These are phyloP conservation scores for Ceratobasidium sp. DNA, from an alignment of 1,284 basidiomycete species.

Conservation along the genomic window DNA sequence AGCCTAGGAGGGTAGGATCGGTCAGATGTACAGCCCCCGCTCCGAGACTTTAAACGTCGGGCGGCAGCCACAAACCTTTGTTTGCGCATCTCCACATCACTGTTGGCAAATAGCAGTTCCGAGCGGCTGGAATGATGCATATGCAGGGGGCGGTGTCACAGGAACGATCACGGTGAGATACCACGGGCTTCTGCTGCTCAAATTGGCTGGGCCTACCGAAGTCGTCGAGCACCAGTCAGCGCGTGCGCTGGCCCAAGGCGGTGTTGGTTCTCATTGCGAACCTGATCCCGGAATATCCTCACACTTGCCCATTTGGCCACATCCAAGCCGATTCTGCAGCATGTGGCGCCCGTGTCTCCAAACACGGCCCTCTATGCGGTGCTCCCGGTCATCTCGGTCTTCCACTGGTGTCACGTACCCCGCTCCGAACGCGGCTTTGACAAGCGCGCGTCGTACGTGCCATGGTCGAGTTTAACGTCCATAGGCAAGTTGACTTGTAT, in stretches of 20 bases:
- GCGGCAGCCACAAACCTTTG: slow-evolving; percentile 34
- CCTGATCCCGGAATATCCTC: slow-evolving; percentile 27
- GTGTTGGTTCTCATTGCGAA: slow-evolving; percentile 28
- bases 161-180: slow-evolving; percentile 37
- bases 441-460: neutral
- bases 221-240: neutral
- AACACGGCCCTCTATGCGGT: slow-evolving; percentile 31
- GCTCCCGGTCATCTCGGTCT: slow-evolving; percentile 26
- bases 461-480: neutral
- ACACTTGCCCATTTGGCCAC: neutral
- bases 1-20: slow-evolving; percentile 18
- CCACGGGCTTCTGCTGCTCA: slow-evolving; percentile 1
- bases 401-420: neutral
- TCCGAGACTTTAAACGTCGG: slow-evolving; percentile 22
- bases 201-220: neutral
- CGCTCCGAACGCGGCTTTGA: neutral
- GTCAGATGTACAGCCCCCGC: slow-evolving; percentile 37
- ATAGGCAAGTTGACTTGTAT: neutral
- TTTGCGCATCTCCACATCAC: slow-evolving; percentile 17
- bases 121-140: slow-evolving; percentile 3
- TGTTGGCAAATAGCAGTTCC: slow-evolving; percentile 26
- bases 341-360: slow-evolving; percentile 23
- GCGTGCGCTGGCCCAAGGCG: neutral
- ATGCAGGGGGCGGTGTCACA: slow-evolving; percentile 14
- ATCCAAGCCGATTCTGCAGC: slow-evolving; percentile 5